A percentile compares a stretch with the other conserved stretches of the same genome.
phyloP scores from a whole-genome alignment of 305 asterid species.

The Fraxinus greggii region DNA sequence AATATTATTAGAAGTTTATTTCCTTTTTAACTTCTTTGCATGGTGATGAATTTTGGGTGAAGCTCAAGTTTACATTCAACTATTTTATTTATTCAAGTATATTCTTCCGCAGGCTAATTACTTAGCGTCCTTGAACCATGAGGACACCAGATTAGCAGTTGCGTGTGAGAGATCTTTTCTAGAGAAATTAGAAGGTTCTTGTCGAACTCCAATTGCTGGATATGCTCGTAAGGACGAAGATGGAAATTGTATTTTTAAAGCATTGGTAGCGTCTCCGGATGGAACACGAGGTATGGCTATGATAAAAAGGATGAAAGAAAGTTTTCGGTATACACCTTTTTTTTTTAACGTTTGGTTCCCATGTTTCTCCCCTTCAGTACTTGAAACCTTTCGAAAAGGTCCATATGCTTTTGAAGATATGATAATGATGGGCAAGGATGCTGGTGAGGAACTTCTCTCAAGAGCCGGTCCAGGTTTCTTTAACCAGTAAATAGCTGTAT shows the following conservation, averaged over 20 bases:
- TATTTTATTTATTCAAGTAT: conserved; percentile 16
- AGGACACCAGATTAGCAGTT: conserved; percentile 86
- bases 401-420: conserved; percentile 63
- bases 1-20: no score
- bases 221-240: conserved; percentile 66
- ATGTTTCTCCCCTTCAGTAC: conserved; percentile 40
- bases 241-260: conserved; percentile 75
- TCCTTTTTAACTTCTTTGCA: neutral
- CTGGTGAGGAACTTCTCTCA: conserved; percentile 90
- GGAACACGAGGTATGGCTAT: conserved; percentile 44
- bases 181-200: conserved; percentile 75
- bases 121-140: conserved; percentile 71
- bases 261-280: conserved; percentile 85
- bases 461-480: conserved; percentile 85
- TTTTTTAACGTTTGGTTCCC: neutral
- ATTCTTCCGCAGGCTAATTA: conserved; percentile 50
- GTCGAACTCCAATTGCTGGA: conserved; percentile 94
- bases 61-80: neutral
- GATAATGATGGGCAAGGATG: conserved; percentile 83
- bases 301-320: neutral
- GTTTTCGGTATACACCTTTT: neutral
- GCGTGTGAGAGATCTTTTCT: conserved; percentile 88
- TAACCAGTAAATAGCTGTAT: conserved; percentile 27
- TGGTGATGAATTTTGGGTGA: neutral
- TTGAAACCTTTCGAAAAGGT: conserved; percentile 78